Evolutionary conservation across 2,329 filamentous ascomycete species (phyloP).

Genomic region (Ophiognomonia clavigignenti-juglandacearum): DNA sequence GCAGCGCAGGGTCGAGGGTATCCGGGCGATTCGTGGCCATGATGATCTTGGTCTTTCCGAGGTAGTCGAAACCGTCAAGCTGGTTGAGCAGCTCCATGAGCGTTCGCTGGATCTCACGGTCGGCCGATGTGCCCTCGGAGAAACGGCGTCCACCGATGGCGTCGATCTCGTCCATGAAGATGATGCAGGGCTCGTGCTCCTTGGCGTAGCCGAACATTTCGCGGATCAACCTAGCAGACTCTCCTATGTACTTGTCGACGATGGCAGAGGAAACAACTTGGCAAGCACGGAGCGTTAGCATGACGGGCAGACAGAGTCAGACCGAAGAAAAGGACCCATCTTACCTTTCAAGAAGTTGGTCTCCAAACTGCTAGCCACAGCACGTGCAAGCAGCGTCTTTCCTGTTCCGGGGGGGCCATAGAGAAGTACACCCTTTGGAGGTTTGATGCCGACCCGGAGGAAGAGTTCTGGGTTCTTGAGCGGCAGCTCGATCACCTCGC

Average conservation of each 20-base stretch:
- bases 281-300: constrained; percentile 13
- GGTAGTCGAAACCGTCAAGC: constrained; percentile 97
- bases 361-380: constrained; percentile 92
- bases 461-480: constrained; percentile 99
- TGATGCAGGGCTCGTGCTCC: constrained; percentile 98
- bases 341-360: constrained; percentile 97
- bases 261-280: constrained; percentile 96
- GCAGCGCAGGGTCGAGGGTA: constrained; percentile 86
- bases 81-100: constrained; percentile 99
- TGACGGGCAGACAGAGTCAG: background rate
- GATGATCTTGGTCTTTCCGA: constrained; percentile 99
- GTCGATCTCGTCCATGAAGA: constrained; percentile 99
- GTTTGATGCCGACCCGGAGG: constrained; percentile 94
- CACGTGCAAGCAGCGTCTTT: constrained; percentile 90
- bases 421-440: constrained; percentile 91
- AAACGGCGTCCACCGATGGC: constrained; percentile 96
- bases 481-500: constrained; percentile 96
- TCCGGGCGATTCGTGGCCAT: constrained; percentile 99
- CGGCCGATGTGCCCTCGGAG: constrained; percentile 93
- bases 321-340: constrained; percentile 16
- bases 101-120: constrained; percentile 96
- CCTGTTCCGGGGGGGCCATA: constrained; percentile 96
- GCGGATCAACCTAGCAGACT: constrained; percentile 92
- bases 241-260: constrained; percentile 99
- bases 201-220: constrained; percentile 99